Evolutionary conservation across 1,284 basidiomycete genomes (phyloP).

Genomic region (Sanguinoderma infundibulare): DNA sequence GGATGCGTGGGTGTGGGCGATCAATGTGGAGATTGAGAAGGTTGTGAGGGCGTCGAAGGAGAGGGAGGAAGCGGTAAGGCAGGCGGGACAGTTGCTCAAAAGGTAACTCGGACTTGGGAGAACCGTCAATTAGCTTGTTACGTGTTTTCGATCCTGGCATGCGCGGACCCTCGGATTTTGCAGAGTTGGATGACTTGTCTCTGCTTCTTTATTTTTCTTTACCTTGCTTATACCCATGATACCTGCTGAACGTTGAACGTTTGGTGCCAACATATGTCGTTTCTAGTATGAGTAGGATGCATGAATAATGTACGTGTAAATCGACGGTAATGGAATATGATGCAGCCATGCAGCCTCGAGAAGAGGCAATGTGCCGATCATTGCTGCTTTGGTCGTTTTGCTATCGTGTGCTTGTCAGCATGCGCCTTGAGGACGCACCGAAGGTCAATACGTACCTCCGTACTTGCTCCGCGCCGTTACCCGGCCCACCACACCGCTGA

Average conservation of each 20-base stretch:
- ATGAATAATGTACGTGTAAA: conserved; percentile 19
- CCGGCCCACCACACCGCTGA: conserved; percentile 89
- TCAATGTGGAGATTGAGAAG: conserved; percentile 85
- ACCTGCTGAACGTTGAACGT: conserved; percentile 1
- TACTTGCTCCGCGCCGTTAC: conserved; percentile 89
- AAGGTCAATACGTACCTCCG: conserved; percentile 69
- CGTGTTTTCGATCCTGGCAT: background rate
- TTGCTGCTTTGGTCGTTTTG: conserved; percentile 24
- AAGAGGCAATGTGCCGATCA: background rate
- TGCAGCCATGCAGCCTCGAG: background rate
- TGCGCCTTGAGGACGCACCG: background rate
- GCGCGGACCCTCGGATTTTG: background rate
- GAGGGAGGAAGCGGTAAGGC: conserved; percentile 62
- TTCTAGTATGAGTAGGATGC: conserved; percentile 8
- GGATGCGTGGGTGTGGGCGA: conserved; percentile 88
- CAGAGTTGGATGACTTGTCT: background rate
- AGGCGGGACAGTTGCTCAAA: conserved; percentile 52
- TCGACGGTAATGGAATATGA: conserved; percentile 9
- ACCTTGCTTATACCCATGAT: conserved; percentile 10
- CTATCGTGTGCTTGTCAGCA: background rate
- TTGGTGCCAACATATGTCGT: background rate
- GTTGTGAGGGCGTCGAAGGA: conserved; percentile 58
- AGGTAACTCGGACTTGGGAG: background rate
- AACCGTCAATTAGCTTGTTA: background rate
- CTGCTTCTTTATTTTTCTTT: background rate